Evolutionary conservation across 2,329 filamentous ascomycete species (phyloP).

Genomic region (Parastagonospora avenae): DNA sequence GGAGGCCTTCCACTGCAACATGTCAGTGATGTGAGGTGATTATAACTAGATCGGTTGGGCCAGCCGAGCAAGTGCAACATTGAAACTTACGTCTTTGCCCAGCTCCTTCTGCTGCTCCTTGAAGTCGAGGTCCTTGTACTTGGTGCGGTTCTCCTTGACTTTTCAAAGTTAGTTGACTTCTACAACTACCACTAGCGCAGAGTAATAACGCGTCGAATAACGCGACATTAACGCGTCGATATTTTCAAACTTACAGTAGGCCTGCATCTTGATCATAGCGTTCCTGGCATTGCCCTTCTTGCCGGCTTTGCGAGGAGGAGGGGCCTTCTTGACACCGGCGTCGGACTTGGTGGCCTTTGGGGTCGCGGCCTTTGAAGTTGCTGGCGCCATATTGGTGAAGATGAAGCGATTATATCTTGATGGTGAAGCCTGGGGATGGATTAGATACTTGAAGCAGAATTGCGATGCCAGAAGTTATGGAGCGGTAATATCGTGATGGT

Average conservation of each 20-base stretch:
- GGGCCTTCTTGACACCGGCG: conserved; percentile 37
- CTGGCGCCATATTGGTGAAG: conserved; percentile 27
- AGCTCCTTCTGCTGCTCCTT: conserved; percentile 45
- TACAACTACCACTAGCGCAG: not conserved
- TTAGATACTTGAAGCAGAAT: not conserved
- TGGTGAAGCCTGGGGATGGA: not conserved
- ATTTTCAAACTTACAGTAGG: conserved; percentile 36
- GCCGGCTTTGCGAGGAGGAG: conserved; percentile 14
- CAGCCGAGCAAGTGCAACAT: not conserved
- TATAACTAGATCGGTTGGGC: not conserved
- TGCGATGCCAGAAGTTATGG: not conserved
- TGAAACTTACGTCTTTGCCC: conserved; percentile 33
- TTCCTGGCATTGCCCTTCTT: conserved; percentile 33
- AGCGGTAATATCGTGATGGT: conserved; percentile 1
- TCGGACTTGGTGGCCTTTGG: conserved; percentile 25
- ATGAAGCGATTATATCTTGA: not conserved
- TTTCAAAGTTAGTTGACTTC: conserved; percentile 16
- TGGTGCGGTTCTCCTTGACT: conserved; percentile 44
- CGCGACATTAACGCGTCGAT: conserved; percentile 10
- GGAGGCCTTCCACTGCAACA: conserved; percentile 42
- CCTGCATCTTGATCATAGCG: conserved; percentile 45
- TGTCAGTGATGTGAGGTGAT: not conserved
- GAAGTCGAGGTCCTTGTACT: conserved; percentile 42
- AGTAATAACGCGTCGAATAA: conserved; percentile 19
- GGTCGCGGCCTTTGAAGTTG: conserved; percentile 30